Conservation (phyloP, 2,329 filamentous ascomycete genomes). For the Drechslerella dactyloides region DNA sequence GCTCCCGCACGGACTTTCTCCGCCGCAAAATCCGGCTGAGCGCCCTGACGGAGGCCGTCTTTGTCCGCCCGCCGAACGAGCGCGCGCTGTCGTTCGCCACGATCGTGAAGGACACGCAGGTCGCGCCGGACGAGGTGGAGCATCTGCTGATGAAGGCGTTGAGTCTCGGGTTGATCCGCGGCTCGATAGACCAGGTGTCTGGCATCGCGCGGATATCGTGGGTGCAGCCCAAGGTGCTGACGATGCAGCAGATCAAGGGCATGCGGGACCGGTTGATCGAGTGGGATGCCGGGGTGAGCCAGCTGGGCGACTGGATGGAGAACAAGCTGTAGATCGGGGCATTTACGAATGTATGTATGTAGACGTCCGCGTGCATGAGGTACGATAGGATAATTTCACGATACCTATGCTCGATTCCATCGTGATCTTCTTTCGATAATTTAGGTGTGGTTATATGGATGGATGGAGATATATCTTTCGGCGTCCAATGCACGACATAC, state of each 20-base stretch:
- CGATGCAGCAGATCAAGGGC: constrained; percentile 90
- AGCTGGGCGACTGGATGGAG: constrained; percentile 63
- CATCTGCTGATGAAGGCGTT: constrained; percentile 99
- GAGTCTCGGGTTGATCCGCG: constrained; percentile 84
- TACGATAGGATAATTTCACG: too few relatives aligned
- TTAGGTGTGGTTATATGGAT: too few relatives aligned
- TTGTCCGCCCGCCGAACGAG: constrained; percentile 93
- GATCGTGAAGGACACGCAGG: constrained; percentile 90
- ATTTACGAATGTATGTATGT: background rate
- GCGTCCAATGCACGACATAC: too few relatives aligned
- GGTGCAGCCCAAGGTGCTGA: constrained; percentile 98
- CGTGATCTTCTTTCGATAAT: too few relatives aligned
- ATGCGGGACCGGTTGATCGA: constrained; percentile 88
- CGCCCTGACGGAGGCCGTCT: constrained; percentile 92
- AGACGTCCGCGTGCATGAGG: too few relatives aligned
- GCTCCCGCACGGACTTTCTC: constrained; percentile 79
- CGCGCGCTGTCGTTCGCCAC: constrained; percentile 89
- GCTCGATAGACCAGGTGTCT: constrained; percentile 95
- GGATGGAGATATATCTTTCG: too few relatives aligned
- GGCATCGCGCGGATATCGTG: constrained; percentile 94
- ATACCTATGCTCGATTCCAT: too few relatives aligned
- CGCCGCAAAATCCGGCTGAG: constrained; percentile 98
- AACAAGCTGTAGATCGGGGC: constrained; percentile 50
- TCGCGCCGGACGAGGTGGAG: constrained; percentile 89
- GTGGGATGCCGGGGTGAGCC: constrained; percentile 95